phyloP scores from a whole-genome alignment of 768 basidiomycete species.

The Crassisporium funariophilum region DNA sequence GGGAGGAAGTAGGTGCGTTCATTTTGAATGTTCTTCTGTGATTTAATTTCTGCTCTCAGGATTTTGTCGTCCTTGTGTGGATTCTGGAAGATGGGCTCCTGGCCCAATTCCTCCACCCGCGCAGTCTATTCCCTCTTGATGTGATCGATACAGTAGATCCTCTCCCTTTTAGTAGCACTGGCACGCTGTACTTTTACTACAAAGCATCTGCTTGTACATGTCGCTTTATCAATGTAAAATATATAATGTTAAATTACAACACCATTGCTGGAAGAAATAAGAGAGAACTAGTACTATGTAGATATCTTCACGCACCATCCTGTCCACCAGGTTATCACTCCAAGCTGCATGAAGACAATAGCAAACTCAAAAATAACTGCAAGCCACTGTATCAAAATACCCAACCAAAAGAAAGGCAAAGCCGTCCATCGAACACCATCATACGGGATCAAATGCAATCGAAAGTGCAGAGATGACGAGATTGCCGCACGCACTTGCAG shows the following conservation, averaged over 20 bases:
- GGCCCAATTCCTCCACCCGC: slow-evolving; percentile 12
- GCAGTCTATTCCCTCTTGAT: background rate
- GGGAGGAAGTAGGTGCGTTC: slow-evolving; percentile 63
- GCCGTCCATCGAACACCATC: slow-evolving; percentile 64
- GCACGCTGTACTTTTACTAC: too few relatives aligned
- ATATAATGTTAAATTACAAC: slow-evolving; percentile 24
- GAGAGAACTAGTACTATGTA: slow-evolving; percentile 24
- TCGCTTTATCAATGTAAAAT: slow-evolving; percentile 21
- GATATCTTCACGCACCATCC: slow-evolving; percentile 67
- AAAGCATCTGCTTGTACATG: too few relatives aligned
- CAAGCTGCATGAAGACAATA: slow-evolving; percentile 59
- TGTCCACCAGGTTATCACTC: slow-evolving; percentile 71
- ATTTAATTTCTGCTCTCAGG: slow-evolving; percentile 38
- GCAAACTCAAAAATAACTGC: slow-evolving; percentile 61
- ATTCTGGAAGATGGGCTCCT: slow-evolving; percentile 44
- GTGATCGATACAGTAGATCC: background rate
- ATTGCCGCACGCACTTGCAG: slow-evolving; percentile 63
- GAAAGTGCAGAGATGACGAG: slow-evolving; percentile 53
- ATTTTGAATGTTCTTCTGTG: background rate
- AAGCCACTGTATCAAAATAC: slow-evolving; percentile 66
- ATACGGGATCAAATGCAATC: slow-evolving; percentile 59
- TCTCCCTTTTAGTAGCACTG: too few relatives aligned
- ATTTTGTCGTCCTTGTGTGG: slow-evolving; percentile 70
- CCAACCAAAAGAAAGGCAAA: slow-evolving; percentile 65
- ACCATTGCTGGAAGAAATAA: background rate